Evolutionary conservation across 176 grass and related monocot species (phyloP).

Genomic region (Zizania latifolia): DNA sequence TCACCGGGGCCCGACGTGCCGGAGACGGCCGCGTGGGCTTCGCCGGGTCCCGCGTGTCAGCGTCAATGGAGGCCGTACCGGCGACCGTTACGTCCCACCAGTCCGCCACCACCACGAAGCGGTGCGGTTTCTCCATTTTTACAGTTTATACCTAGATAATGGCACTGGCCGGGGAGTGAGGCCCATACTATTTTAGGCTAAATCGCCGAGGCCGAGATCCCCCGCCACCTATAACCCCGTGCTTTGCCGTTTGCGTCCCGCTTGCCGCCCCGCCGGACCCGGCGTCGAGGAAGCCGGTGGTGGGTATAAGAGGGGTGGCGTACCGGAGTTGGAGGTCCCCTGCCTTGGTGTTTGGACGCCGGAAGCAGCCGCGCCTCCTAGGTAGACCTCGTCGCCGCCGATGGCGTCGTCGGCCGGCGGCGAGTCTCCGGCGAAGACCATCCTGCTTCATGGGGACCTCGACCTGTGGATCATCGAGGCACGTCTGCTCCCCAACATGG

Average conservation of each 20-base stretch:
- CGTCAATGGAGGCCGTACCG: too few species aligned
- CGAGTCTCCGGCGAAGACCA: constrained; percentile 35
- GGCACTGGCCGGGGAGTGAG: neutral
- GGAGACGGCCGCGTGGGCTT: too few species aligned
- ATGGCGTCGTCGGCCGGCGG: constrained; percentile 40
- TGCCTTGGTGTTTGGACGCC: neutral
- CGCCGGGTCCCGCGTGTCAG: too few species aligned
- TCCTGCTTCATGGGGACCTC: constrained; percentile 80
- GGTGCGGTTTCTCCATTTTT: neutral
- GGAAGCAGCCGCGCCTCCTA: neutral
- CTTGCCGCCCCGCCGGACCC: constrained; percentile 15
- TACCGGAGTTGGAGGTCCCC: neutral
- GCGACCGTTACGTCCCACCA: constrained; percentile 18
- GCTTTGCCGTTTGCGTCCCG: constrained; percentile 9
- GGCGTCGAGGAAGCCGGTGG: neutral
- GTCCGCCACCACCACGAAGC: neutral
- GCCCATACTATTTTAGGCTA: constrained; percentile 30
- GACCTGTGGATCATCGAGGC: constrained; percentile 74
- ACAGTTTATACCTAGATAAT: neutral
- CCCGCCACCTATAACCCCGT: neutral
- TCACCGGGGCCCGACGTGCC: too few species aligned
- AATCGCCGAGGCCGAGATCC: constrained; percentile 26
- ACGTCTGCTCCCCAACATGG: constrained; percentile 90
- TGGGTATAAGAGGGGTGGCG: neutral
- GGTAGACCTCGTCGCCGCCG: constrained; percentile 2